These are phyloP conservation scores for Phellopilus nigrolimitatus DNA, from an alignment of 1,284 basidiomycete genomes.

Conservation along the genomic window DNA sequence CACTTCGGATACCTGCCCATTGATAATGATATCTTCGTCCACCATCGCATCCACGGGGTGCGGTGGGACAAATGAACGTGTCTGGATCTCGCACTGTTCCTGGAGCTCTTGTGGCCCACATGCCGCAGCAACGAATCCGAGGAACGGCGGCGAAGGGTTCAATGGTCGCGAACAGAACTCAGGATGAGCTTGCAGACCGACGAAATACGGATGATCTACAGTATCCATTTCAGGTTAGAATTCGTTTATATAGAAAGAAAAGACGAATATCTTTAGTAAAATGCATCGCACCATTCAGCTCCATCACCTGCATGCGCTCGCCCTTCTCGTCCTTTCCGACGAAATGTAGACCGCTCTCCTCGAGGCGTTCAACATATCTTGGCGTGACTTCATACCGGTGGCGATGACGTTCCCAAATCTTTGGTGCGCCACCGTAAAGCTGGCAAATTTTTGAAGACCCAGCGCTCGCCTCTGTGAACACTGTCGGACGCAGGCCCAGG, in stretches of 20 bases:
- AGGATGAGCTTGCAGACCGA: slow-evolving; percentile 95
- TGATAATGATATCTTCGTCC: slow-evolving; percentile 38
- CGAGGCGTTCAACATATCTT: slow-evolving; percentile 71
- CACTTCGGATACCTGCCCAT: slow-evolving; percentile 1
- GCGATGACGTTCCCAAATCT: slow-evolving; percentile 96
- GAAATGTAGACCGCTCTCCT: slow-evolving; percentile 75
- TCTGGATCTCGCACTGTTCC: slow-evolving; percentile 75
- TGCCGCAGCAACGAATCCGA: slow-evolving; percentile 91
- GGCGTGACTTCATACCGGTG: slow-evolving; percentile 99
- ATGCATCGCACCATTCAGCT: slow-evolving; percentile 64
- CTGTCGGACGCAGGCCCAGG: slow-evolving; percentile 88
- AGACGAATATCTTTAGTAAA: slow-evolving; percentile 5
- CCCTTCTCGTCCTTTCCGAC: slow-evolving; percentile 93
- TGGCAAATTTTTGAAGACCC: slow-evolving; percentile 66
- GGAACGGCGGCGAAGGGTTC: slow-evolving; percentile 96
- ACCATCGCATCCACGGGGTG: slow-evolving; percentile 50
- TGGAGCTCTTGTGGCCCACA: slow-evolving; percentile 59
- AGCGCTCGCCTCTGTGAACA: slow-evolving; percentile 64
- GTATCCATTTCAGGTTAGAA: slow-evolving; percentile 8
- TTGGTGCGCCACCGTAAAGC: slow-evolving; percentile 81
- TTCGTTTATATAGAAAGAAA: too few relatives aligned
- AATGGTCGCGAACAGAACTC: slow-evolving; percentile 99
- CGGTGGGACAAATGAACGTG: slow-evolving; percentile 43
- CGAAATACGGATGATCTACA: slow-evolving; percentile 90
- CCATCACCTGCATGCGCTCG: slow-evolving; percentile 96